A percentile compares a stretch with the other conserved stretches of the same genome.
Conservation (phyloP, 306 rosid genomes). For the Casuarina equisetifolia region DNA sequence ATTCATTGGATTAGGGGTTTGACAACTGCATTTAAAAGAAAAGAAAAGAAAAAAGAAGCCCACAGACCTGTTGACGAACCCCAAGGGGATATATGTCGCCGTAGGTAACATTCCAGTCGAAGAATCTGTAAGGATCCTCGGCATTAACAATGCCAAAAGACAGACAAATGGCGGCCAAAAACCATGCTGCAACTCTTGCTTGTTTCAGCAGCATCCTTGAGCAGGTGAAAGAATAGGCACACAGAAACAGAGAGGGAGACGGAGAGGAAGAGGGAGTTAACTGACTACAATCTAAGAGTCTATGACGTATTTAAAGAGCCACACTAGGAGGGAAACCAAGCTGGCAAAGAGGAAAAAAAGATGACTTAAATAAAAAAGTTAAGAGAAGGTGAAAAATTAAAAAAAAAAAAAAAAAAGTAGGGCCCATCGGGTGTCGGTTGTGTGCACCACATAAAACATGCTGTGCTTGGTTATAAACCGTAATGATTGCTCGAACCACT, state of each 20-base stretch:
- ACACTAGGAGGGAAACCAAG: not conserved
- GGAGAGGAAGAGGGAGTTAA: not conserved
- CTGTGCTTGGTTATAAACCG: not conserved
- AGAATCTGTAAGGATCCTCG: constrained; percentile 68
- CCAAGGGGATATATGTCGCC: constrained; percentile 81
- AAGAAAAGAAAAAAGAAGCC: not conserved
- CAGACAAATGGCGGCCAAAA: constrained; percentile 28
- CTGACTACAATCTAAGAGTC: not conserved
- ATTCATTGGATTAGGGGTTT: too few relatives aligned
- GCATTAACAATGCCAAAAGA: constrained; percentile 24
- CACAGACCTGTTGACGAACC: constrained; percentile 57
- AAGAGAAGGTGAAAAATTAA: not conserved
- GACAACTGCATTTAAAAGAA: too few relatives aligned
- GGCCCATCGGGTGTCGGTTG: constrained; percentile 6
- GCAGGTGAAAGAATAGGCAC: not conserved
- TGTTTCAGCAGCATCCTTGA: constrained; percentile 12
- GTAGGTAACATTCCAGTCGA: constrained; percentile 74
- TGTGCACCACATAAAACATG: not conserved
- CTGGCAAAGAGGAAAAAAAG: not conserved
- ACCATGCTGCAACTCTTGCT: constrained; percentile 4
- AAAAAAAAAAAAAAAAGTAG: not conserved
- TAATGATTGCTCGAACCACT: not conserved
- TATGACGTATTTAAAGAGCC: constrained; percentile 18
- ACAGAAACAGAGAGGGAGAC: not conserved
- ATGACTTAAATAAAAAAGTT: not conserved